phyloP scores from a whole-genome alignment of 805 yeast genomes.

The Candida argentea region DNA sequence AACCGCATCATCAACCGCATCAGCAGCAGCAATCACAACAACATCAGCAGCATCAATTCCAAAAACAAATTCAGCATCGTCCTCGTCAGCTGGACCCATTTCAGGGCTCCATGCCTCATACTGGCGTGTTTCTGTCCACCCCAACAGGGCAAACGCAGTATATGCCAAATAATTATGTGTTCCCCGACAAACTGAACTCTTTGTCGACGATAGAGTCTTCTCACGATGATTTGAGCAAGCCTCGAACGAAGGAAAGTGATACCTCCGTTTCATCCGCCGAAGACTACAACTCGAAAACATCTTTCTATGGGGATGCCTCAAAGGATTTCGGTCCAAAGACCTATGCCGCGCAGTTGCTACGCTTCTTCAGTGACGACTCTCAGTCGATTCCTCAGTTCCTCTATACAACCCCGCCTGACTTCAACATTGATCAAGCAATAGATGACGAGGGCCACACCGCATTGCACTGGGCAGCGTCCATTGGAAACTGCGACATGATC shows the following conservation, averaged over 20 bases:
- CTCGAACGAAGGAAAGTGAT: constrained; percentile 25
- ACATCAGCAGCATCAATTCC: constrained; percentile 5
- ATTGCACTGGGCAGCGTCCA: constrained; percentile 96
- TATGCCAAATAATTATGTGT: constrained; percentile 1
- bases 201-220: constrained; percentile 36
- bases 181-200: constrained; percentile 5
- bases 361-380: constrained; percentile 34
- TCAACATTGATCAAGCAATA: constrained; percentile 65
- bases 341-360: constrained; percentile 29
- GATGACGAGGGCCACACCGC: constrained; percentile 94
- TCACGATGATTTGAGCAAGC: constrained; percentile 20
- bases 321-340: neutral
- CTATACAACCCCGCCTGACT: constrained; percentile 51
- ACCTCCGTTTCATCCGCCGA: constrained; percentile 28
- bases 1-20: constrained; percentile 8
- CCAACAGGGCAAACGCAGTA: neutral
- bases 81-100: constrained; percentile 2
- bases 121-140: constrained; percentile 3
- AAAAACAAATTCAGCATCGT: constrained; percentile 3
- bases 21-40: constrained; percentile 7
- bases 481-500: constrained; percentile 74
- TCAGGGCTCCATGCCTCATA: constrained; percentile 3
- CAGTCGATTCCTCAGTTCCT: constrained; percentile 53
- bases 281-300: constrained; percentile 4
- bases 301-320: neutral